Evolutionary conservation across 2,329 filamentous ascomycete genomes (phyloP), one percentile per base, ranked within the genome.

Genomic region (Colletotrichum gigasporum): DNA sequence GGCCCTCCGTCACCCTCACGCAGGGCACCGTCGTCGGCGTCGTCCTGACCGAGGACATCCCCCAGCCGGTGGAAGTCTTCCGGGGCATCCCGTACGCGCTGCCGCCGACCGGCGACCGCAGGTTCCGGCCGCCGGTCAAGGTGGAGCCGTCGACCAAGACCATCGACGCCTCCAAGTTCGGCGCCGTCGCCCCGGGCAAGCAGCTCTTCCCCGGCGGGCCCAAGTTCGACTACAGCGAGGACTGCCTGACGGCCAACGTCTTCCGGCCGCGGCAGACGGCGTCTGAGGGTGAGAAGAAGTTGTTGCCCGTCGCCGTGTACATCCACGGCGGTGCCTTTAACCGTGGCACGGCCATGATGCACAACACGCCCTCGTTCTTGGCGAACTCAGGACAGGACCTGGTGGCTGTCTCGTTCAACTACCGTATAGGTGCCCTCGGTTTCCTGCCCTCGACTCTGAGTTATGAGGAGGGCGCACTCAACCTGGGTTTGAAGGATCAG

Each of bases 381-480:
- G 81, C 84, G 5, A 89, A 85, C 78, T 77, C 82, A 4, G 76
- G 78, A n/a, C 72, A 77, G 47, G 83, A 83, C 11, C 76, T 91
- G 47, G 78, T 91, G 35, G 85, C 80, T 24, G 81, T 90, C 48
- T 85, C 81, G 71, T 85, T 90, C 72, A 87, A 85, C 74, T 88
- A 91, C 74, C 83, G 90, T 9, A 82, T 92, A 45, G 87, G 88
- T 2, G 84, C 87, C 3, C 80, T 93, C 70, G 92, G 92, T 0
- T 93, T 95, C 76, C 75, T 92, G 24, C 83, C 86, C 8, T 88
- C 83, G 14, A 73, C 75, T 11, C 70, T 85, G 64, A 82, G 86
- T 32, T 79, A 81, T 11, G 82, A 82, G 37, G 82, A 83, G 56
- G 88, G 86, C 0, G 69, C 85, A 34, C 76, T 90, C 52, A 93